Conservation (phyloP, 2,329 filamentous ascomycete species). For the Colletotrichum sp. region DNA sequence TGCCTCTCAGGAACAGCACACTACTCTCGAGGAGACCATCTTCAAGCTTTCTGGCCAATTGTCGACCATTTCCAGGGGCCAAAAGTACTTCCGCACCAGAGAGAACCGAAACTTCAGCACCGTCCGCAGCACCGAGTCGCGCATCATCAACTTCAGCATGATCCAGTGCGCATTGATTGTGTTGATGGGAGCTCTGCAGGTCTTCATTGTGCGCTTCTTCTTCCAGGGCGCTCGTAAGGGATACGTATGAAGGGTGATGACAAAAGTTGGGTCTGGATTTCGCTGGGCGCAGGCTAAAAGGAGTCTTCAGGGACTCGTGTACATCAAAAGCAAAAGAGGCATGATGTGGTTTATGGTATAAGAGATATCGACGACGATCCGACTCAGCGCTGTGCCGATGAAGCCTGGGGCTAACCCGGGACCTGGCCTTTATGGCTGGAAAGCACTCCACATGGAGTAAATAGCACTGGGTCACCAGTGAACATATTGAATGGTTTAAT, state of each 20-base stretch:
- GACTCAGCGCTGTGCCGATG: not conserved
- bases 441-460: not conserved
- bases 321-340: conserved; percentile 19
- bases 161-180: conserved; percentile 92
- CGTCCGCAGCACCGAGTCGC: conserved; percentile 90
- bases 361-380: conserved; percentile 18
- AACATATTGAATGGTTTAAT: conserved; percentile 2
- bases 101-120: conserved; percentile 99
- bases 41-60: conserved; percentile 93
- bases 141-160: conserved; percentile 97
- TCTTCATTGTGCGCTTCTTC: conserved; percentile 98
- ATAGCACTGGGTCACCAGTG: not conserved
- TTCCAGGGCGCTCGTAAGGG: conserved; percentile 82
- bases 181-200: conserved; percentile 93
- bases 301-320: conserved; percentile 18
- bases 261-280: conserved; percentile 12
- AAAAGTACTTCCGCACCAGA: conserved; percentile 98
- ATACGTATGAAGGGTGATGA: conserved; percentile 59
- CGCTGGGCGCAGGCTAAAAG: conserved; percentile 2
- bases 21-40: conserved; percentile 88
- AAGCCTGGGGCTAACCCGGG: not conserved
- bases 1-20: conserved; percentile 86
- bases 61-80: conserved; percentile 93
- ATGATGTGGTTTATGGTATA: conserved; percentile 17
- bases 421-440: not conserved